These are phyloP conservation scores for Trichoderma citrinoviride DNA, from an alignment of 2,329 filamentous ascomycete genomes.

Conservation along the genomic window DNA sequence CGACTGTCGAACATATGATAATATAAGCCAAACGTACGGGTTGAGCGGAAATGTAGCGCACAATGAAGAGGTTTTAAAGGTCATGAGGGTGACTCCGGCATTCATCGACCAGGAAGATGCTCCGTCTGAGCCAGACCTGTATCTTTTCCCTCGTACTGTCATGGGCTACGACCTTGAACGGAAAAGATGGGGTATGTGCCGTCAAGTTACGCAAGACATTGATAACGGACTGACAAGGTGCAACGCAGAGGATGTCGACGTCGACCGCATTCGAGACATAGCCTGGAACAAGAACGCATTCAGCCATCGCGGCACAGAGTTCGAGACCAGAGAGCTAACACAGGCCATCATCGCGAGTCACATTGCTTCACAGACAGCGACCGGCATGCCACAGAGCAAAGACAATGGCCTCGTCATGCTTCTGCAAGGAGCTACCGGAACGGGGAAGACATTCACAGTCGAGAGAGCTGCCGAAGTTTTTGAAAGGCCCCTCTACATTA, in stretches of 20 bases:
- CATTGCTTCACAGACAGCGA: slow-evolving; percentile 17
- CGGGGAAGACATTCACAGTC: slow-evolving; percentile 49
- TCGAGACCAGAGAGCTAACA: neutral
- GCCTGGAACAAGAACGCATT: neutral
- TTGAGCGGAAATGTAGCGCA: accelerated
- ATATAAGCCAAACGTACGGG: neutral
- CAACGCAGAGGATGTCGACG: neutral
- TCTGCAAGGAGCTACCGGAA: slow-evolving; percentile 47
- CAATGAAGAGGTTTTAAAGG: neutral
- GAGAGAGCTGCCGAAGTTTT: slow-evolving; percentile 42
- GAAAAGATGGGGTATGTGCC: neutral
- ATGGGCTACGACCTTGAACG: neutral
- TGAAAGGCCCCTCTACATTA: slow-evolving; percentile 44
- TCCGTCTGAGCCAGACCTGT: neutral
- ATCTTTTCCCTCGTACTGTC: neutral
- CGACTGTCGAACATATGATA: neutral
- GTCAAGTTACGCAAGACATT: too few relatives aligned
- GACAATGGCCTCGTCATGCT: slow-evolving; percentile 44
- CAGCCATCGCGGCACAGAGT: neutral
- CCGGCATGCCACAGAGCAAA: slow-evolving; percentile 46
- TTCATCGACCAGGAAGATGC: neutral
- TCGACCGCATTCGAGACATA: neutral
- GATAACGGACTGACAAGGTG: neutral
- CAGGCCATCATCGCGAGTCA: slow-evolving; percentile 13
- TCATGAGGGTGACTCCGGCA: neutral